Percentiles rank a stretch among this genome's conserved stretches.
Evolutionary conservation across 2,329 filamentous ascomycete species (phyloP).

Genomic region (Aspergillus chevalieri): DNA sequence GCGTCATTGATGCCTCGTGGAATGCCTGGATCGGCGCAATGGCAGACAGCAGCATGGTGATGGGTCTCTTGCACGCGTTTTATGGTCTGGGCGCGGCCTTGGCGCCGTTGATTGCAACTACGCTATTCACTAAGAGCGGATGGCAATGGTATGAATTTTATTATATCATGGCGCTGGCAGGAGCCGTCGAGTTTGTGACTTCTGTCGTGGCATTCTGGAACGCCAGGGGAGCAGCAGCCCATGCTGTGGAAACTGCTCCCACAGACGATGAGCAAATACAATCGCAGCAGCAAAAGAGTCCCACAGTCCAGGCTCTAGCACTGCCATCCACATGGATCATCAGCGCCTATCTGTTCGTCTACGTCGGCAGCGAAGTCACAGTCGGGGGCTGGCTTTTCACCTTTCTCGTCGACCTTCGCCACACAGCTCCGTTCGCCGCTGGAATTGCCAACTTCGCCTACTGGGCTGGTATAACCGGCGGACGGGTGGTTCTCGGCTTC

Average conservation of each 20-base stretch:
- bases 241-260: neutral
- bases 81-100: constrained; percentile 67
- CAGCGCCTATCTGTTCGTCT: constrained; percentile 62
- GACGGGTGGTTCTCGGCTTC: constrained; percentile 65
- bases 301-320: constrained; percentile 11
- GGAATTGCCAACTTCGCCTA: constrained; percentile 68
- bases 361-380: constrained; percentile 63
- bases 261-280: neutral
- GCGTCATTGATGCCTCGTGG: constrained; percentile 52
- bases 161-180: constrained; percentile 60
- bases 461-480: constrained; percentile 72
- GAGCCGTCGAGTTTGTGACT: constrained; percentile 50
- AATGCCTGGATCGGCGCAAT: constrained; percentile 65
- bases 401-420: constrained; percentile 66
- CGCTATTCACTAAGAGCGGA: constrained; percentile 59
- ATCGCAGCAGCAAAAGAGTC: constrained; percentile 12
- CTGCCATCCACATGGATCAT: constrained; percentile 58
- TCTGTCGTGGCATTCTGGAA: constrained; percentile 11
- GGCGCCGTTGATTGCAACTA: constrained; percentile 63
- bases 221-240: constrained; percentile 3
- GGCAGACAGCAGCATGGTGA: constrained; percentile 63
- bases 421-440: constrained; percentile 58
- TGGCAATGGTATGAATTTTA: constrained; percentile 68
- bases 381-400: constrained; percentile 69
- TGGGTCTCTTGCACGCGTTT: constrained; percentile 63